Evolutionary conservation across 306 rosid species (phyloP).

Genomic region (Oxytropis ochrocephala): DNA sequence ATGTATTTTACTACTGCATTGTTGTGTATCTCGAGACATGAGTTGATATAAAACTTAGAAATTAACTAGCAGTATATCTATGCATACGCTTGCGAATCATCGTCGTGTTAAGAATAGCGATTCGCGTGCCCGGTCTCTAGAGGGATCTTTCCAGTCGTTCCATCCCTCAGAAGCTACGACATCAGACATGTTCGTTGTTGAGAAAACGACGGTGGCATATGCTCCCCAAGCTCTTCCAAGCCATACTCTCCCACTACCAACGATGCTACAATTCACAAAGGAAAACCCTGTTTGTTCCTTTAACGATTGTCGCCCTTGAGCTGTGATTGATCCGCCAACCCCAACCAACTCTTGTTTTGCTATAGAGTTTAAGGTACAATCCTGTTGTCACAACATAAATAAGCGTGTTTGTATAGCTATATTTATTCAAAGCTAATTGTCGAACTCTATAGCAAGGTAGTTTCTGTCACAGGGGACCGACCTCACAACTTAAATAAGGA

Average conservation of each 20-base stretch:
- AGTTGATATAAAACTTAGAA: too few species aligned
- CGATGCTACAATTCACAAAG: slow-evolving; percentile 65
- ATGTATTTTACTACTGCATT: too few species aligned
- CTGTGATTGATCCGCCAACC: slow-evolving; percentile 66
- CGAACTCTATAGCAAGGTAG: too few species aligned
- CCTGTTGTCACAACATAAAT: slow-evolving; percentile 23
- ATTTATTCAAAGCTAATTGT: too few species aligned
- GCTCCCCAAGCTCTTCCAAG: slow-evolving; percentile 88
- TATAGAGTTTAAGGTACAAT: slow-evolving; percentile 49
- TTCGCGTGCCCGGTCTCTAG: slow-evolving; percentile 62
- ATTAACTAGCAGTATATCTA: too few species aligned
- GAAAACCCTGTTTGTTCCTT: slow-evolving; percentile 61
- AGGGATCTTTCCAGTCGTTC: slow-evolving; percentile 69
- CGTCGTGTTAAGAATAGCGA: too few species aligned
- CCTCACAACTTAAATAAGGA: too few species aligned
- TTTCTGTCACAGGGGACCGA: too few species aligned
- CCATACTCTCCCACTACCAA: slow-evolving; percentile 74
- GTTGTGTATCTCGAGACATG: too few species aligned
- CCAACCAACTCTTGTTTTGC: slow-evolving; percentile 35
- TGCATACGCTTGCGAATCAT: too few species aligned
- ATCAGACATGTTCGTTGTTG: slow-evolving; percentile 55
- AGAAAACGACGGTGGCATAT: slow-evolving; percentile 57
- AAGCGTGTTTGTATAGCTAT: not conserved
- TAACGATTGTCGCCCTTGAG: slow-evolving; percentile 52
- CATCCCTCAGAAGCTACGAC: slow-evolving; percentile 60